Conservation (phyloP, 2,329 filamentous ascomycete species). For the Penicillium oxalicum region DNA sequence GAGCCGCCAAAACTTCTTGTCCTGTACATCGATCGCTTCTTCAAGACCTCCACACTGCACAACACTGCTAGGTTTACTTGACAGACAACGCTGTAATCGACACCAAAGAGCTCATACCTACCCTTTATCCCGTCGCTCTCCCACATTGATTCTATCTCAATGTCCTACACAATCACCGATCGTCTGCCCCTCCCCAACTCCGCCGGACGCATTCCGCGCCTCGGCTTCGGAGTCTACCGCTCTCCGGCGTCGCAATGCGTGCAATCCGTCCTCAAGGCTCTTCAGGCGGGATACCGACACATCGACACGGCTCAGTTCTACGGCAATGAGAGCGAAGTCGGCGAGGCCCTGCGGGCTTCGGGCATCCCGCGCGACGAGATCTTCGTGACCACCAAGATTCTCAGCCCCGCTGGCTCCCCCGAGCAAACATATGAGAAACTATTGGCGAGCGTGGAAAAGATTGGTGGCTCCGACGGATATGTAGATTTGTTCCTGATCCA, state of each 20-base stretch:
- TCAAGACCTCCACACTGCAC: no score
- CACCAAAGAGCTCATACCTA: no score
- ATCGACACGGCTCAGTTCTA: constrained; percentile 62
- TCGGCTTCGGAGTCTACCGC: constrained; percentile 68
- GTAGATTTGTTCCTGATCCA: constrained; percentile 69
- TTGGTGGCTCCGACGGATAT: constrained; percentile 55
- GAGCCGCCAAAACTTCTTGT: not conserved
- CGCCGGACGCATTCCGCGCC: constrained; percentile 52
- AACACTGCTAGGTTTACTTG: no score
- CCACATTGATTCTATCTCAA: not conserved
- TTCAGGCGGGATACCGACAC: constrained; percentile 48
- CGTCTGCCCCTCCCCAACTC: constrained; percentile 48
- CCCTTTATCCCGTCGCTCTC: not conserved
- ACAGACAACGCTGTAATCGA: no score
- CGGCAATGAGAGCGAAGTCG: constrained; percentile 62
- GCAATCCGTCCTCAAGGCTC: constrained; percentile 53
- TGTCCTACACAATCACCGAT: constrained; percentile 42
- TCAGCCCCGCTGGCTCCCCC: constrained; percentile 47
- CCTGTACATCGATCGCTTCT: no score
- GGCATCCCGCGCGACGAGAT: constrained; percentile 50
- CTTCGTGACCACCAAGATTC: constrained; percentile 67
- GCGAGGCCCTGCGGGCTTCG: constrained; percentile 55
- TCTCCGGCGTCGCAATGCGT: constrained; percentile 51
- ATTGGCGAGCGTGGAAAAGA: constrained; percentile 57
- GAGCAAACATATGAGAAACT: constrained; percentile 56